These are phyloP conservation scores for Pseudocercospora musae DNA, from an alignment of 2,329 filamentous ascomycete genomes.

Conservation along the genomic window DNA sequence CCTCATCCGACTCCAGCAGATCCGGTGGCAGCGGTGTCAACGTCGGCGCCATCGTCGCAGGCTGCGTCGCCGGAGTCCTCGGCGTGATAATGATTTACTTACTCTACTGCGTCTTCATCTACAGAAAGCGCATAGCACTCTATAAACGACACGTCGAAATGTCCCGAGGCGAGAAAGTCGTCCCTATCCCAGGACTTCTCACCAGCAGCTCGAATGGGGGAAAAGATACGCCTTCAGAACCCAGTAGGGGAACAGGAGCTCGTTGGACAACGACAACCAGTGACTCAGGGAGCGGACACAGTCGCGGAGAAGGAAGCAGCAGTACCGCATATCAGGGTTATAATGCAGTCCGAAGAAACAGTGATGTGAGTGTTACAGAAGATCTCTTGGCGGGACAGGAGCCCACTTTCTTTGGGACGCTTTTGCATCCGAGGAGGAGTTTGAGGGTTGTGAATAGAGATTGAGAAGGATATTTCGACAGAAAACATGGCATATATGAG, in stretches of 20 bases:
- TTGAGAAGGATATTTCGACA: slow-evolving; percentile 7
- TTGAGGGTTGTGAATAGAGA: slow-evolving; percentile 35
- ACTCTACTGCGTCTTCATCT: slow-evolving; percentile 70
- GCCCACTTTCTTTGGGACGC: slow-evolving; percentile 63
- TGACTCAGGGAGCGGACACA: slow-evolving; percentile 37
- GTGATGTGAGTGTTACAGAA: slow-evolving; percentile 54
- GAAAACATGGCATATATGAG: background rate
- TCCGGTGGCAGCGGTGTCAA: background rate
- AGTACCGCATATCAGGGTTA: slow-evolving; percentile 31
- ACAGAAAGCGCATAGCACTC: slow-evolving; percentile 65
- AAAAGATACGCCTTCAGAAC: slow-evolving; percentile 15
- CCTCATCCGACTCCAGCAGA: slow-evolving; percentile 44
- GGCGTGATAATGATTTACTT: slow-evolving; percentile 62
- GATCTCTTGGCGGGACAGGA: slow-evolving; percentile 62
- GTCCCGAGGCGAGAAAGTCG: slow-evolving; percentile 42
- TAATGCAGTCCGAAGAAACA: slow-evolving; percentile 37
- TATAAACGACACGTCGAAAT: slow-evolving; percentile 69
- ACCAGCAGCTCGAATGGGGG: slow-evolving; percentile 10
- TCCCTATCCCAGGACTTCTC: slow-evolving; percentile 31
- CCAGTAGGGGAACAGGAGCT: slow-evolving; percentile 12
- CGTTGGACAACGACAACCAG: slow-evolving; percentile 27
- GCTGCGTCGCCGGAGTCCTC: slow-evolving; percentile 63
- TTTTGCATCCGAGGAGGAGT: slow-evolving; percentile 50
- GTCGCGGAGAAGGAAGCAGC: slow-evolving; percentile 24
- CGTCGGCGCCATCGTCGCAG: slow-evolving; percentile 55